Base-by-base conservation (phyloP, 78 protist genomes). In the Dictyostelium intermedium region DNA sequence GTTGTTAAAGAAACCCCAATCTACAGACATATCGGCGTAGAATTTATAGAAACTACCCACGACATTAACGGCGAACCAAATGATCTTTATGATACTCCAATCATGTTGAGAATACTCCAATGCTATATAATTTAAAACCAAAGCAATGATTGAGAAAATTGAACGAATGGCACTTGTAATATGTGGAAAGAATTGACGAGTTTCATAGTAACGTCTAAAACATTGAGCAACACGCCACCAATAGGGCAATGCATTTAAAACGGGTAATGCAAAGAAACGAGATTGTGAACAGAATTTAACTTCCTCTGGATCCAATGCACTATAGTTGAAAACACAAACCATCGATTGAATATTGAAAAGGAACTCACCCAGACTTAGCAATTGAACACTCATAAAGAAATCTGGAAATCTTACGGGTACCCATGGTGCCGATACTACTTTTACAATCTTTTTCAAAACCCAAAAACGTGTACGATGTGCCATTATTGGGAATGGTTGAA, bases 311-410 rank as follows among this genome's bases (percentile, higher is more conserved):
- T 63, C 41, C 27, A 89, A 80, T 35, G 82, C 23, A 50, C 25
- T 32, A n/a, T 80, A 41, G 77, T 89, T 89, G 61, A 89, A 89
- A 16, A 89, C 43, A 80, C 94, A 89, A 60, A 89, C 73, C 94
- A 89, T 89, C 9, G 94, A 89, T 89, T 89, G 94, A 39, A 89
- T 89, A 35, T 89, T 89, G 72, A 89, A 89, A 16, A 89, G 39
- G 34, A 89, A 89, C 23, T 89, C 94, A 20, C 82, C 85, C 5
- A 89, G 37, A 34, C 77, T 80, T 14, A 89, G 14, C 25, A 89
- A 47, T 70, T 89, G 94, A 69, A 89, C 74, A 69, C 76, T 45
- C 94, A 89, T 89, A 76, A 89, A 89, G 30, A 89, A 89, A 47
- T 89, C 94, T 10, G 85, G 39, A n/a, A 89, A 89, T 16, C 60